Base-by-base conservation (phyloP, 345 rosid species). In the Geranium brycei region DNA sequence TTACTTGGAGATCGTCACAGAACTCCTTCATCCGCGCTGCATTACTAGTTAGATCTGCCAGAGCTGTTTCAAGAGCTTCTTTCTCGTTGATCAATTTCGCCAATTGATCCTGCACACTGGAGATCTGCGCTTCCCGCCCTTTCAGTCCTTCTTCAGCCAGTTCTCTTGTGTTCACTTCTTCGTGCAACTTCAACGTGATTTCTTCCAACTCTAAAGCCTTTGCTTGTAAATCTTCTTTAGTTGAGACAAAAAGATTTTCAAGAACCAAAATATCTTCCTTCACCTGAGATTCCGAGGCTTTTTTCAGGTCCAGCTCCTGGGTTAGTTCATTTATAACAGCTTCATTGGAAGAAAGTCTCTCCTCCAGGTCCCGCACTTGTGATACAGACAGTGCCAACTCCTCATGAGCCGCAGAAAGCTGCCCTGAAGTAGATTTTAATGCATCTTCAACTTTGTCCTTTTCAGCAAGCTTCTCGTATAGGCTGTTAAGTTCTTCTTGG, bases 401-500 rank as follows among this genome's bases (percentile, higher is more conserved):
- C 73, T 88, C 91, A 63, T 82, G 88, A 72, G 76, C 72, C 12
- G 84, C 71, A 64, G 86, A 76, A 70, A 91, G 86, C 59, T 85
- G 92, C 53, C 69, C 75, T 14, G 68, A 71, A n/a, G 82, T 82
- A 68, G 73, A 80, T 73, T 76, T 76, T 59, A 93, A 86, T 47
- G 91, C 89, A 41, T 77, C 85, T 78, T 90, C 89, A 62, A 85
- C 77, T 65, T 85, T 86, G 68, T 78, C 76, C 19, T 78, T 88
- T 73, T 86, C 97, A 31, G 84, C 77, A 66, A 79, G 71, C 80
- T 83, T 87, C 60, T 69, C 83, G 64, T 82, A 69, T 61, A 93
- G 69, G 69, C 80, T 81, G 72, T 83, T 81, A 71, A 89, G 74
- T 71, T 93, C 97, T 71, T 80, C 93, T 66, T 86, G 82, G 53